phyloP scores from a whole-genome alignment of 2,329 filamentous ascomycete genomes.

The Pyricularia sp. region DNA sequence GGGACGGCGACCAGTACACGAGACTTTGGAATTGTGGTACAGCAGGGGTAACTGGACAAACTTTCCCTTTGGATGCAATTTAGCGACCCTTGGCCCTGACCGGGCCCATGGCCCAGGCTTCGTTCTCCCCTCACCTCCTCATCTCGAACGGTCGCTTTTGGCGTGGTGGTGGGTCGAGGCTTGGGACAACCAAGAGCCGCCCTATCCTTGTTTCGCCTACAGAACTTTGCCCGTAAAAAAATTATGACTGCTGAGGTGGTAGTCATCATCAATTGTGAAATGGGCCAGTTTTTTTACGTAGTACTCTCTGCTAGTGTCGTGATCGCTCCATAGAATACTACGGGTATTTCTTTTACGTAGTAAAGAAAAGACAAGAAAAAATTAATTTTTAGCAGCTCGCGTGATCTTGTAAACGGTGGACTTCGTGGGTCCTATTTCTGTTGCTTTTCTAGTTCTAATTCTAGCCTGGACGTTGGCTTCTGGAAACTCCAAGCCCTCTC shows the following conservation, averaged over 20 bases:
- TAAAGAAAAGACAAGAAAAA: too few relatives aligned
- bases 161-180: background rate
- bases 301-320: background rate
- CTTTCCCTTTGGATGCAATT: background rate
- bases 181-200: background rate
- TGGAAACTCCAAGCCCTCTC: background rate
- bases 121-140: background rate
- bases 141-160: background rate
- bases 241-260: background rate
- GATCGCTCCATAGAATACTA: background rate
- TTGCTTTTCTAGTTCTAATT: background rate
- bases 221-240: background rate
- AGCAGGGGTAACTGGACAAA: background rate
- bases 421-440: background rate
- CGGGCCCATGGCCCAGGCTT: background rate
- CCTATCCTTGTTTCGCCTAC: background rate
- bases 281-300: background rate
- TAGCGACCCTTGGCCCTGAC: background rate
- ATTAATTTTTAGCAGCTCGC: background rate
- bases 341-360: too few relatives aligned
- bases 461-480: background rate
- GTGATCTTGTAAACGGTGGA: background rate
- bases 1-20: background rate
- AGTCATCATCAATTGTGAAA: background rate
- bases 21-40: background rate